Conservation (phyloP, 345 rosid genomes). For the Raphanus raphanistrum region DNA sequence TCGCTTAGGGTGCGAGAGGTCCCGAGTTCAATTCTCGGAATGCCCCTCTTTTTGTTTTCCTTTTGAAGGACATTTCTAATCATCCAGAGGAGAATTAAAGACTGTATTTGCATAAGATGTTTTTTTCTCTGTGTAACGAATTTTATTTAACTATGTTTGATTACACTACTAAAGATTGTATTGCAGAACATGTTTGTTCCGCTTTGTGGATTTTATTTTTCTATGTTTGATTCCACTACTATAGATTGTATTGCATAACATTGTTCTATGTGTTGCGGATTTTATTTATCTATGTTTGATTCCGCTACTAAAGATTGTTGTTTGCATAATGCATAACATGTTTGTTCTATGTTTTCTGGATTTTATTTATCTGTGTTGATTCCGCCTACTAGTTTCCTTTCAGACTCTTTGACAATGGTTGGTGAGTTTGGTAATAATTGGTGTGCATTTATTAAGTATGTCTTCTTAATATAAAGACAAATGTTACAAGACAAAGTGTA, state of each 20-base stretch:
- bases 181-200: neutral
- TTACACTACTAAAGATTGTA: neutral
- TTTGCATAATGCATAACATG: neutral
- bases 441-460: neutral
- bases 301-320: neutral
- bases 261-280: neutral
- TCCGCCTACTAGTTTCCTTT: neutral
- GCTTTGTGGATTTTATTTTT: neutral
- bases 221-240: neutral
- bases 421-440: neutral
- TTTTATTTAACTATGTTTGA: neutral
- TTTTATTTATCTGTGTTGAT: neutral
- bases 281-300: neutral
- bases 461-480: neutral
- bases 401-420: neutral
- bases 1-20: slow-evolving; percentile 91
- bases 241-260: neutral
- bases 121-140: neutral
- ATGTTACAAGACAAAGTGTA: neutral
- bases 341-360: neutral
- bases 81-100: neutral
- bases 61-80: neutral
- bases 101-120: neutral
- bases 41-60: neutral
- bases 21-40: slow-evolving; percentile 58